Conservation (phyloP, 2,329 filamentous ascomycete species). For the Fusarium hostae region DNA sequence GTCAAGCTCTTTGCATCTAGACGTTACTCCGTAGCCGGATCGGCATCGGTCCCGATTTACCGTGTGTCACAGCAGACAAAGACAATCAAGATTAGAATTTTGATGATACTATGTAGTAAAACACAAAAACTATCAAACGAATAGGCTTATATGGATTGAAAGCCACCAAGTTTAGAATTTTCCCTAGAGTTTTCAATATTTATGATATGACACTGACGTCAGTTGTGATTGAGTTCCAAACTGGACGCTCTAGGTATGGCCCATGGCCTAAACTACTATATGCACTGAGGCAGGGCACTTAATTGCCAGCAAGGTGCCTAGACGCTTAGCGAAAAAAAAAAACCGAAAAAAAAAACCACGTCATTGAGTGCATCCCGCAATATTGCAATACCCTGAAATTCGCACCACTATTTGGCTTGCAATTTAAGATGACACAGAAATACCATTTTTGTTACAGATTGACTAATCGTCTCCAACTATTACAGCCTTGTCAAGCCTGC, state of each 20-base stretch:
- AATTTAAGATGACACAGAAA: not conserved
- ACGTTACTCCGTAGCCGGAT: conserved; percentile 28
- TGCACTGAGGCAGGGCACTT: conserved; percentile 6
- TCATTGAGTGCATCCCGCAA: conserved; percentile 22
- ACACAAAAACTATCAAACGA: not conserved
- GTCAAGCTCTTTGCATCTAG: conserved; percentile 20
- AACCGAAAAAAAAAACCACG: conserved; percentile 16
- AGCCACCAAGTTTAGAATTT: not conserved
- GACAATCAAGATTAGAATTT: not conserved
- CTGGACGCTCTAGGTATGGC: conserved; percentile 1
- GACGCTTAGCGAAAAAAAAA: conserved; percentile 23
- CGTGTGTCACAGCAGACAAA: conserved; percentile 6
- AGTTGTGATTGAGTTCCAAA: not conserved
- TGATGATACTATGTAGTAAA: no score
- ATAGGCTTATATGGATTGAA: not conserved
- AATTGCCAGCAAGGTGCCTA: conserved; percentile 23
- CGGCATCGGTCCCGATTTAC: conserved; percentile 33
- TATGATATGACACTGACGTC: not conserved
- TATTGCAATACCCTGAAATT: not conserved
- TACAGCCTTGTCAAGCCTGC: not conserved
- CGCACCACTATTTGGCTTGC: not conserved
- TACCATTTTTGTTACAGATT: not conserved
- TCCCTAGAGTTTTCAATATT: not conserved
- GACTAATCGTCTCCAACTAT: not conserved
- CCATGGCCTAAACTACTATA: not conserved